Conservation (phyloP, 2,329 filamentous ascomycete species). For the Harringtonia aguacate region DNA sequence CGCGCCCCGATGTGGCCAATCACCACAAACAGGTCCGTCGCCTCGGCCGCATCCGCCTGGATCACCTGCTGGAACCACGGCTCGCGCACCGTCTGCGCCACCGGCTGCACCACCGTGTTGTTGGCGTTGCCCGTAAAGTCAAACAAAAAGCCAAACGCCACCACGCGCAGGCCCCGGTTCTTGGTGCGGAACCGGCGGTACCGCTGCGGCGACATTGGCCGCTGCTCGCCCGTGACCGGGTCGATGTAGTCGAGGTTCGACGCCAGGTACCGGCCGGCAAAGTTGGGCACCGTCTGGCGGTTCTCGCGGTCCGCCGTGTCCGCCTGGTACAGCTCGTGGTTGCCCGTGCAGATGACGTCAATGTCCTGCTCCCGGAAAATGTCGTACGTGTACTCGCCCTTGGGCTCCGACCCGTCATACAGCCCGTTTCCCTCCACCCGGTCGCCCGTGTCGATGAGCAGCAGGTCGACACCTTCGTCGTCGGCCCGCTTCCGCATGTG, state of each 20-base stretch:
- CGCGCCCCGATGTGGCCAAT: conserved; percentile 76
- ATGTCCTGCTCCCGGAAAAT: conserved; percentile 76
- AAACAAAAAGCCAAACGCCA: conserved; percentile 91
- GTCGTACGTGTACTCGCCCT: conserved; percentile 79
- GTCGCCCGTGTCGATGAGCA: conserved; percentile 95
- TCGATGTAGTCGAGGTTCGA: conserved; percentile 89
- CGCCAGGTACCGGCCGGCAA: conserved; percentile 68
- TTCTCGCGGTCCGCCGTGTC: conserved; percentile 72
- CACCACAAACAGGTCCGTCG: conserved; percentile 74
- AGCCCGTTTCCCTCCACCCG: conserved; percentile 88
- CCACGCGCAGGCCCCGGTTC: conserved; percentile 71
- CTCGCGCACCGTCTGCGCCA: conserved; percentile 71
- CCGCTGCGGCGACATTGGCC: conserved; percentile 63
- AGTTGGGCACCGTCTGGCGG: conserved; percentile 71
- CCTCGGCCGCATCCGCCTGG: conserved; percentile 61
- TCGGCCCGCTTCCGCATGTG: conserved; percentile 75
- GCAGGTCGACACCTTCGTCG: conserved; percentile 65
- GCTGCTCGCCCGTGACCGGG: conserved; percentile 50
- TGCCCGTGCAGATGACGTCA: conserved; percentile 78
- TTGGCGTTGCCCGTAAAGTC: conserved; percentile 86
- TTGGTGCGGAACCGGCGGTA: conserved; percentile 88
- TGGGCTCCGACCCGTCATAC: conserved; percentile 81
- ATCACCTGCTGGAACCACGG: conserved; percentile 84
- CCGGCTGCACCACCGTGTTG: conserved; percentile 75
- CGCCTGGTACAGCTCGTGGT: conserved; percentile 86